Conservation (phyloP, 2,329 filamentous ascomycete species). For the Monilinia laxa region DNA sequence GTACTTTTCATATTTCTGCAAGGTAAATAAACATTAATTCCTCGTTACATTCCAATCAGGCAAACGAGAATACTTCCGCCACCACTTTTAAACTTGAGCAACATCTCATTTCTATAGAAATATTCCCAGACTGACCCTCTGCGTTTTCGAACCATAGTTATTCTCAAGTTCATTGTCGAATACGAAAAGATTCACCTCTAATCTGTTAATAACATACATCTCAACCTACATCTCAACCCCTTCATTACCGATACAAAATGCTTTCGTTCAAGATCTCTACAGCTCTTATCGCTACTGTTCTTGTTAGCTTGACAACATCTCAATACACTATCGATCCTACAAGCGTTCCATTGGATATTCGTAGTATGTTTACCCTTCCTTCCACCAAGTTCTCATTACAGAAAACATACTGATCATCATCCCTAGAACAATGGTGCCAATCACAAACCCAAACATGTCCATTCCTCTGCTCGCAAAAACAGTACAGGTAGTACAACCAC, state of each 20-base stretch:
- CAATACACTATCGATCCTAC: slow-evolving; percentile 63
- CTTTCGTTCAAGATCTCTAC: slow-evolving; percentile 49
- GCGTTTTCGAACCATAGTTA: background rate
- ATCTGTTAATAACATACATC: background rate
- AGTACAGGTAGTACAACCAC: slow-evolving; percentile 48
- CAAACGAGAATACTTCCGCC: slow-evolving; percentile 19
- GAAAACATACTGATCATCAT: slow-evolving; percentile 26
- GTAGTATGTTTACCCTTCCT: slow-evolving; percentile 37
- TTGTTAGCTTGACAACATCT: slow-evolving; percentile 48
- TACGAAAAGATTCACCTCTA: background rate
- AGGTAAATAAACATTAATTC: slow-evolving; percentile 21
- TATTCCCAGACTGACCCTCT: slow-evolving; percentile 1
- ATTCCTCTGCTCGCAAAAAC: slow-evolving; percentile 65
- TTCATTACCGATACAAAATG: slow-evolving; percentile 44
- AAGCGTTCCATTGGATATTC: slow-evolving; percentile 51
- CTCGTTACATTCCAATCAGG: slow-evolving; percentile 20
- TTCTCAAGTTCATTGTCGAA: background rate
- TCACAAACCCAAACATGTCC: slow-evolving; percentile 65
- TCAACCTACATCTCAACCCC: background rate
- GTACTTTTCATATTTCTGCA: background rate
- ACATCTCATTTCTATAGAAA: background rate
- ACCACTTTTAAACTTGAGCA: slow-evolving; percentile 22
- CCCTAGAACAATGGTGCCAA: slow-evolving; percentile 61
- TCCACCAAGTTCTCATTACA: background rate
- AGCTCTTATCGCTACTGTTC: slow-evolving; percentile 50